Base-by-base conservation (phyloP, 805 yeast genomes). In the Kluyveromyces nonfermentans region DNA sequence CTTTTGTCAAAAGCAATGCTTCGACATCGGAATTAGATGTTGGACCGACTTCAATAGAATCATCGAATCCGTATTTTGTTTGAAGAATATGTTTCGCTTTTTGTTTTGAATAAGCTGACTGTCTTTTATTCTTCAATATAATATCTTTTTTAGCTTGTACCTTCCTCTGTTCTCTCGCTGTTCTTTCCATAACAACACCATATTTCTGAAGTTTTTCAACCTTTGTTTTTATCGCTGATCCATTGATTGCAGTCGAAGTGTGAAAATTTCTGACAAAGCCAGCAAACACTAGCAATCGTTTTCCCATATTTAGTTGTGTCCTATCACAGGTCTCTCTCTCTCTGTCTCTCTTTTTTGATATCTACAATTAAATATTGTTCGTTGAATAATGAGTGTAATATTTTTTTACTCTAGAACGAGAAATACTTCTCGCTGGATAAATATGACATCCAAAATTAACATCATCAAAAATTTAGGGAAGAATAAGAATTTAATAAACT, bases 1-100 rank as follows among this genome's bases (percentile, higher is more conserved):
- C 75, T 6, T 58, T 65, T 1, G 63, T 48, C n/a, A 45, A 32
- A 2, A 61, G 44, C 35, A 68, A 50, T 40, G 52, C 59, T 22
- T 57, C 49, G 12, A 63, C 33, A 54, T 69, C 72, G 1, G 60
- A 57, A 30, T 63, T 50, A 31, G 63, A 60, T 2, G 60, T 53
- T 0, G 72, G 71, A 0, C 73, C 73, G 4, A 69, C 41, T 1
- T 55, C 48, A 7, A 56, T 35, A 46, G 52, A 45, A 2, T 57
- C 59, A 0, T 56, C 30, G 12, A 38, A 18, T 3, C 31, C 31
- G 35, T 57, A 47, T 17, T 46, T 47, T 22, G 43, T 45, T 17
- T 50, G 46, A 12, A 60, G 35, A 5, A 59, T 21, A 42, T 60
- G 54, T 7, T 46, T n/a, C 2, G 63, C 62, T 41, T 55, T 55